Evolutionary conservation across 345 rosid genomes (phyloP).

Genomic region (Bruguiera sexangula): DNA sequence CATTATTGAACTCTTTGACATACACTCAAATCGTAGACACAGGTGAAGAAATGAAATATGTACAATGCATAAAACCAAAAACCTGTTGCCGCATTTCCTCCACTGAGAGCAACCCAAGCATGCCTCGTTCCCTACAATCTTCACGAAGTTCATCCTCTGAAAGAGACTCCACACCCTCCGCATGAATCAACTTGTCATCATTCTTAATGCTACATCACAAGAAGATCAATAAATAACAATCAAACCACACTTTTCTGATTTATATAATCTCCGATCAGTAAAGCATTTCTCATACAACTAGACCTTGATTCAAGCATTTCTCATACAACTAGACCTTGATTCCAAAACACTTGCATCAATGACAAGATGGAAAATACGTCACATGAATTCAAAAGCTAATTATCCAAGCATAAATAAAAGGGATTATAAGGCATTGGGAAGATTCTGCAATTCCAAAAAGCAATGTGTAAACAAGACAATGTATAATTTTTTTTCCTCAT

Average conservation of each 20-base stretch:
- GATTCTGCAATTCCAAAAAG: too few relatives aligned
- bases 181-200: slow-evolving; percentile 90
- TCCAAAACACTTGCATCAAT: too few relatives aligned
- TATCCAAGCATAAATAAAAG: too few relatives aligned
- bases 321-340: background rate
- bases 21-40: background rate
- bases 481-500: too few relatives aligned
- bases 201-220: slow-evolving; percentile 67
- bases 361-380: too few relatives aligned
- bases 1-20: background rate
- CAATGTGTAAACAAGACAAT: too few relatives aligned
- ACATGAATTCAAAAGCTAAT: too few relatives aligned
- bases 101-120: slow-evolving; percentile 83
- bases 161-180: slow-evolving; percentile 91
- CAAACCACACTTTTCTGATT: background rate
- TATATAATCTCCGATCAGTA: background rate
- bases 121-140: slow-evolving; percentile 92
- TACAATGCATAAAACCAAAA: background rate
- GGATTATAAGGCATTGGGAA: background rate
- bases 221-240: background rate
- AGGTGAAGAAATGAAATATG: background rate
- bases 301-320: background rate
- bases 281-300: background rate
- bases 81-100: slow-evolving; percentile 98
- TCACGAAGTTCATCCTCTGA: slow-evolving; percentile 86